A percentile compares a stretch with the other conserved stretches of the same genome.
These are phyloP conservation scores for Neofusicoccum kwambonambiense DNA, from an alignment of 2,329 filamentous ascomycete species.

Conservation along the genomic window DNA sequence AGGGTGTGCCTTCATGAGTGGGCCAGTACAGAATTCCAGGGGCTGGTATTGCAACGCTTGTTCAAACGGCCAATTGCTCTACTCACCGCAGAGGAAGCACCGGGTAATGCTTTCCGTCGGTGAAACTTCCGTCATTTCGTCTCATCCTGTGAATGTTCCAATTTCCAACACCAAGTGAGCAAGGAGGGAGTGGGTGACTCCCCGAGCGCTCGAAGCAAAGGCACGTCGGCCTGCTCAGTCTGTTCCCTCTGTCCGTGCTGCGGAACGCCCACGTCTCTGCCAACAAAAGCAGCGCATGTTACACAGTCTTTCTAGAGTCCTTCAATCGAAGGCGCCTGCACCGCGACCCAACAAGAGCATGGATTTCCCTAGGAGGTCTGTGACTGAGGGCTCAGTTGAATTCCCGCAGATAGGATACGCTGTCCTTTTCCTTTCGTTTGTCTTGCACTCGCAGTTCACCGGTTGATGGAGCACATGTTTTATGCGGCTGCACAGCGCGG, in stretches of 20 bases:
- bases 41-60: background rate
- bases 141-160: background rate
- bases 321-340: background rate
- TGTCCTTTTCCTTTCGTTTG: background rate
- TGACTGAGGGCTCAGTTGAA: background rate
- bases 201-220: background rate
- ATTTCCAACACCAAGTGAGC: background rate
- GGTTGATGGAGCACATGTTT: background rate
- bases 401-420: background rate
- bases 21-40: too few relatives aligned
- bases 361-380: background rate
- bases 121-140: background rate
- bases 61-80: background rate
- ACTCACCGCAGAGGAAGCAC: background rate
- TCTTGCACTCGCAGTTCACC: background rate
- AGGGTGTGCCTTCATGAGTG: slow-evolving; percentile 56
- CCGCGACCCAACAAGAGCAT: background rate
- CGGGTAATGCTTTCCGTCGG: background rate
- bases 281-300: background rate
- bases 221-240: background rate
- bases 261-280: background rate
- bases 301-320: background rate
- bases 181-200: background rate
- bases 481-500: background rate
- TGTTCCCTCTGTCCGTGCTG: background rate